A percentile compares a stretch with the other conserved stretches of the same genome.
phyloP scores from a whole-genome alignment of 495 filamentous ascomycete species.

The Venustampulla echinocandica region DNA sequence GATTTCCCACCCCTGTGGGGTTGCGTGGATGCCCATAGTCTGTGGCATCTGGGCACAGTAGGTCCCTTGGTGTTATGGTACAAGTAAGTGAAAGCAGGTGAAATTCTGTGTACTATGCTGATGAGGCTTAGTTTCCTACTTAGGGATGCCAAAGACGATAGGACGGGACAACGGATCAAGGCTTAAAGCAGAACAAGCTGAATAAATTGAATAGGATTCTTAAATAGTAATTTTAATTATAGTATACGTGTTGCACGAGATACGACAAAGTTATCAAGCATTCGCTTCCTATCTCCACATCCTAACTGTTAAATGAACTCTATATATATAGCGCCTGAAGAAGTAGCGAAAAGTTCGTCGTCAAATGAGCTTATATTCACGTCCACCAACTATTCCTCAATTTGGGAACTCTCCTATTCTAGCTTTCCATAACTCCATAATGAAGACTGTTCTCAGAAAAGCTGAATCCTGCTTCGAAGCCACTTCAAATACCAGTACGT shows the following conservation, averaged over 20 bases:
- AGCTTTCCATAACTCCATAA: neutral
- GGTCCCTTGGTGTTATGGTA: constrained; percentile 88
- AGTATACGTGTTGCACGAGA: too few species aligned
- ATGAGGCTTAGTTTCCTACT: constrained; percentile 57
- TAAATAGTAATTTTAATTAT: neutral
- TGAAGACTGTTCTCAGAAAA: neutral
- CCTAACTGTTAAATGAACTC: neutral
- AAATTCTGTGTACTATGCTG: too few species aligned
- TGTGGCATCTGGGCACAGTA: constrained; percentile 95
- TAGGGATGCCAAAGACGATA: constrained; percentile 69
- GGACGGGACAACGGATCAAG: constrained; percentile 33
- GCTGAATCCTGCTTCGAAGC: neutral
- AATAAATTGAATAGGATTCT: neutral
- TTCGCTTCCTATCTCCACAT: too few species aligned
- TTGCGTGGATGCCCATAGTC: constrained; percentile 82
- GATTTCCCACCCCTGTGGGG: constrained; percentile 86
- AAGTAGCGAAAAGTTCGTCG: too few species aligned
- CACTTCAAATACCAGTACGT: too few species aligned
- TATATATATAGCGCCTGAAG: too few species aligned
- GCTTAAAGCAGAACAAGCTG: constrained; percentile 6
- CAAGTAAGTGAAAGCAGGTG: too few species aligned
- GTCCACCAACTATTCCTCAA: too few species aligned
- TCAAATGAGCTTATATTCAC: too few species aligned
- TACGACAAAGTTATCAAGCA: too few species aligned
- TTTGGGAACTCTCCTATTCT: neutral